Percentiles rank a stretch among this genome's conserved stretches.
These are phyloP conservation scores for Obba rivulosa DNA, from an alignment of 768 basidiomycete species.

Conservation along the genomic window DNA sequence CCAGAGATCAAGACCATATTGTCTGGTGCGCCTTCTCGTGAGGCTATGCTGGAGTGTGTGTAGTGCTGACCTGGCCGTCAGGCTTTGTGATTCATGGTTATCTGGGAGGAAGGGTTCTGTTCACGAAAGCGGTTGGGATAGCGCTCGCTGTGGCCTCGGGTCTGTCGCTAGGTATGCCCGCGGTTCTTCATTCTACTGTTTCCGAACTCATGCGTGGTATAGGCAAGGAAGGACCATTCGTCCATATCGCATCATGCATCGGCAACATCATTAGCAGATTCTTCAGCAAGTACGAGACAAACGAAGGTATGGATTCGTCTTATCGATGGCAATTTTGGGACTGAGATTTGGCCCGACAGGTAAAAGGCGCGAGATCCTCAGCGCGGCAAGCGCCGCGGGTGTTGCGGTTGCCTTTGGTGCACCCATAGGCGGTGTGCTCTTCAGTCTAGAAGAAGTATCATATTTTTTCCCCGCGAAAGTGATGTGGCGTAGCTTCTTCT, in stretches of 20 bases:
- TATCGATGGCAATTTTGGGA: not conserved
- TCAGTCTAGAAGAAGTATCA: slow-evolving; percentile 92
- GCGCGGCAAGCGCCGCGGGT: slow-evolving; percentile 94
- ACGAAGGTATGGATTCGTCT: slow-evolving; percentile 57
- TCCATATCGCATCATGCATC: slow-evolving; percentile 89
- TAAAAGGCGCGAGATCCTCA: slow-evolving; percentile 91
- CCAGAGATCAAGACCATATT: slow-evolving; percentile 96
- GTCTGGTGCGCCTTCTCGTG: slow-evolving; percentile 45
- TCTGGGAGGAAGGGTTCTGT: slow-evolving; percentile 82
- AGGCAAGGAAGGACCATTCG: slow-evolving; percentile 76
- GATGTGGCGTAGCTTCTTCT: slow-evolving; percentile 99
- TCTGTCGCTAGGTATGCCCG: slow-evolving; percentile 61
- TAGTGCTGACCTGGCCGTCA: slow-evolving; percentile 14
- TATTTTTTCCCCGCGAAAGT: slow-evolving; percentile 97
- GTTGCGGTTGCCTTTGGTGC: slow-evolving; percentile 98
- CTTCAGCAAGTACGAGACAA: slow-evolving; percentile 86
- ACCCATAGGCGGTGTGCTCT: slow-evolving; percentile 89
- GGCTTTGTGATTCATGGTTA: slow-evolving; percentile 98
- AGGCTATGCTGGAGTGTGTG: not conserved
- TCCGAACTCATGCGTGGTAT: no score
- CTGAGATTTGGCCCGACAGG: slow-evolving; percentile 34
- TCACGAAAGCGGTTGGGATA: slow-evolving; percentile 87
- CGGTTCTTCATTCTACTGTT: no score
- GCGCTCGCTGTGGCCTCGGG: slow-evolving; percentile 91
- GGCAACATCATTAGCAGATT: slow-evolving; percentile 91